A percentile compares a stretch with the other conserved stretches of the same genome.
Evolutionary conservation across 441 rosid genomes (phyloP).

Genomic region (Jatropha multifida): DNA sequence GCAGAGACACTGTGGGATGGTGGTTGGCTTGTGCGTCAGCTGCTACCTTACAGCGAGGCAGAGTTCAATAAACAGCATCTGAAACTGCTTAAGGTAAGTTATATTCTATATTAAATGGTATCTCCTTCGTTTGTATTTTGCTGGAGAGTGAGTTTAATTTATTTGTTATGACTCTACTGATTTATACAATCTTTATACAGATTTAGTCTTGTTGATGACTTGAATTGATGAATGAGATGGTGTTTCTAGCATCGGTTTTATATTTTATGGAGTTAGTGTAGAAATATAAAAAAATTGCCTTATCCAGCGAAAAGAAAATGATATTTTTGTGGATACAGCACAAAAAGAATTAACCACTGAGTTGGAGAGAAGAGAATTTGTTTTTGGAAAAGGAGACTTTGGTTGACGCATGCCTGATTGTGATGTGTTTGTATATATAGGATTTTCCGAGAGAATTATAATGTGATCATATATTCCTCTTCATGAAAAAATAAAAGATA

Average conservation of each 20-base stretch:
- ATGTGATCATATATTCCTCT: background rate
- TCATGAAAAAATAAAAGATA: background rate
- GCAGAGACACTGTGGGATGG: slow-evolving; percentile 99
- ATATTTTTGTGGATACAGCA: too few relatives aligned
- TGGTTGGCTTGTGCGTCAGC: slow-evolving; percentile 97
- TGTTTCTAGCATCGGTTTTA: background rate
- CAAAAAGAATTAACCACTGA: background rate
- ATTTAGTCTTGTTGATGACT: background rate
- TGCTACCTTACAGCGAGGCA: slow-evolving; percentile 85
- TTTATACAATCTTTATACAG: background rate
- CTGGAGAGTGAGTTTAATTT: background rate
- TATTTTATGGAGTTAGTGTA: background rate
- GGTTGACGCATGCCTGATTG: background rate
- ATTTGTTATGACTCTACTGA: background rate
- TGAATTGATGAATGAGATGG: background rate
- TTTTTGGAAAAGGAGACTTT: background rate
- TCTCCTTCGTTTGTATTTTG: background rate
- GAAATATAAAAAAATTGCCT: too few relatives aligned
- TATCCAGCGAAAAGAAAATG: too few relatives aligned
- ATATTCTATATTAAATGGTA: background rate
- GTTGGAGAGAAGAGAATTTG: background rate
- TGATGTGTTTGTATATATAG: background rate
- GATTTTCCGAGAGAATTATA: background rate
- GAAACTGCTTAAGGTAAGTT: slow-evolving; percentile 64
- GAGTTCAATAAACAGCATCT: slow-evolving; percentile 87